Percentiles rank a stretch among this genome's conserved stretches.
Evolutionary conservation across 495 filamentous ascomycete species (phyloP).

Genomic region (Pyrenopolyporus hunteri): DNA sequence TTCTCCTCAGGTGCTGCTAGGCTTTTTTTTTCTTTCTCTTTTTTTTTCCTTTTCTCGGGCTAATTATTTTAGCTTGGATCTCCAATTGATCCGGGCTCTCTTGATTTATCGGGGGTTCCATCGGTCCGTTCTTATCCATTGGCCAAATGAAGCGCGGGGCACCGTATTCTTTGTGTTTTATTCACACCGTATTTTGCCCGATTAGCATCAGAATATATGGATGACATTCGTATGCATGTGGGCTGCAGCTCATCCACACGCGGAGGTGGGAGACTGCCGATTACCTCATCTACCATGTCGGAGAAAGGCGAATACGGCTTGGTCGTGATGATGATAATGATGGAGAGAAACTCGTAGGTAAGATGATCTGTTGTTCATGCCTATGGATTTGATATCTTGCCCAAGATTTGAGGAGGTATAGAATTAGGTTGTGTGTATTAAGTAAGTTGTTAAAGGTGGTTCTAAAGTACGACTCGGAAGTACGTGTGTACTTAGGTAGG

Average conservation of each 20-base stretch:
- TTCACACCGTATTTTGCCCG: constrained; percentile 35
- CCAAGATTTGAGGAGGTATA: too few relatives aligned
- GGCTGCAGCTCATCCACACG: too few relatives aligned
- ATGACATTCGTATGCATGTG: neutral
- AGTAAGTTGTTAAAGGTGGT: too few relatives aligned
- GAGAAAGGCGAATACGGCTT: neutral
- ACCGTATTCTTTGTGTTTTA: constrained; percentile 5
- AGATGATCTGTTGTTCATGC: neutral
- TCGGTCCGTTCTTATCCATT: constrained; percentile 26
- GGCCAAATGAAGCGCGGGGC: constrained; percentile 25
- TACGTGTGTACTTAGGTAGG: too few relatives aligned
- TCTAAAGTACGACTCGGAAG: too few relatives aligned
- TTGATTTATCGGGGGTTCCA: constrained; percentile 19
- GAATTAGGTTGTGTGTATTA: too few relatives aligned
- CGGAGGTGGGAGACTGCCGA: neutral
- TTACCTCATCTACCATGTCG: neutral
- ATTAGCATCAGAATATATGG: constrained; percentile 4
- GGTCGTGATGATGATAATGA: neutral
- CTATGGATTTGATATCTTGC: neutral
- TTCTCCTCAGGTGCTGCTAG: constrained; percentile 4
- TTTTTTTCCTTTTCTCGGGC: constrained; percentile 22
- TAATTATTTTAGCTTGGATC: constrained; percentile 28
- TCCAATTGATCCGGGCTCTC: constrained; percentile 31
- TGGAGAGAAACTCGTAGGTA: too few relatives aligned
- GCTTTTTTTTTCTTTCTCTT: constrained; percentile 14